Percentiles rank a stretch among this genome's conserved stretches.
Evolutionary conservation across 768 basidiomycete species (phyloP).

Genomic region (Kondoa malvinella): DNA sequence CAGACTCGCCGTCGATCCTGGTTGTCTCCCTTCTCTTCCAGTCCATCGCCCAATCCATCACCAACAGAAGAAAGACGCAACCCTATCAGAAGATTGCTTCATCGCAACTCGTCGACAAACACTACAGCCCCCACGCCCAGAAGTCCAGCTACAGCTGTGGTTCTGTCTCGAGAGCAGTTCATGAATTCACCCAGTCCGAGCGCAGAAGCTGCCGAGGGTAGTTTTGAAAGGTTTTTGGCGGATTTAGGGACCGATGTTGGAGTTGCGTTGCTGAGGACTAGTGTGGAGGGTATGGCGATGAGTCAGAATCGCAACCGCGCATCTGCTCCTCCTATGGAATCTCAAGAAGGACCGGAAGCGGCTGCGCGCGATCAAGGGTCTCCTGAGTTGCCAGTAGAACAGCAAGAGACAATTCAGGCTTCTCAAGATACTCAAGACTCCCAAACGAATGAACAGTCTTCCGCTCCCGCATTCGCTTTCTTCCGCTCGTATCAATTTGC

Average conservation of each 20-base stretch:
- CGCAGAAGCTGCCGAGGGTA: neutral
- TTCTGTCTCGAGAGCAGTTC: neutral
- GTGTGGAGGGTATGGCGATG: no score
- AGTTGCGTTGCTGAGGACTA: neutral
- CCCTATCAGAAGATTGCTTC: no score
- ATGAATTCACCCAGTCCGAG: neutral
- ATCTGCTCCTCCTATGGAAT: no score
- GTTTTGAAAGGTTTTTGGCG: conserved; percentile 4
- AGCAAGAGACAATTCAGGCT: neutral
- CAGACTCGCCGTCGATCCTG: no score
- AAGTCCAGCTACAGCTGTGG: neutral
- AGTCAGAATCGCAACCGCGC: no score
- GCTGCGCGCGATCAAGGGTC: no score
- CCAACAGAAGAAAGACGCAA: no score
- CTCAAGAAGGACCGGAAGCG: no score
- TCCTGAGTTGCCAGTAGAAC: no score
- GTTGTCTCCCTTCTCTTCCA: no score
- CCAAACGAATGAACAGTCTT: neutral
- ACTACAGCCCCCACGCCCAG: neutral
- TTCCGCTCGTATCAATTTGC: conserved; percentile 18
- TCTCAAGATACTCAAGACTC: neutral
- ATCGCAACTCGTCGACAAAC: neutral
- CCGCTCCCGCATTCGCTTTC: conserved; percentile 10
- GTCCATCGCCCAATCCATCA: neutral
- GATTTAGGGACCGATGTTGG: conserved; percentile 7